Evolutionary conservation across 495 filamentous ascomycete species (phyloP).

Genomic region (Amorphotheca resinae): DNA sequence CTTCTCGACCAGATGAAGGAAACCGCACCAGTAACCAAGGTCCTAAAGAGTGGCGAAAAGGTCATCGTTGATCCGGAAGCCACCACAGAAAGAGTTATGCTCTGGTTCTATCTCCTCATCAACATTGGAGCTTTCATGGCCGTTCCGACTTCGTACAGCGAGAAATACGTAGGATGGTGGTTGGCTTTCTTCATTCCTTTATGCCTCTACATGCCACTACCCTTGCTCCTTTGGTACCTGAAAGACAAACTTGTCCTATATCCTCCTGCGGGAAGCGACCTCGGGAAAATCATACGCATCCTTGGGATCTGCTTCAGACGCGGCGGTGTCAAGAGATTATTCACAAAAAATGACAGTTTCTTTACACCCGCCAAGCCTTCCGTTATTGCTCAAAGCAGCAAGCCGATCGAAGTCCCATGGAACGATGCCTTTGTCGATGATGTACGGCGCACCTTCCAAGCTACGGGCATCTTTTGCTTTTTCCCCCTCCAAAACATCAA

Average conservation of each 20-base stretch:
- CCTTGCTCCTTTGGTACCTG: conserved; percentile 34
- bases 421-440: conserved; percentile 47
- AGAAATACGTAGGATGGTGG: conserved; percentile 69
- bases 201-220: conserved; percentile 42
- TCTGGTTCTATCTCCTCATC: conserved; percentile 51
- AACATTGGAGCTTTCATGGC: conserved; percentile 44
- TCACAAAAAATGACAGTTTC: conserved; percentile 36
- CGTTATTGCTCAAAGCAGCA: conserved; percentile 36
- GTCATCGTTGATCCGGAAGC: conserved; percentile 48
- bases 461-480: conserved; percentile 47
- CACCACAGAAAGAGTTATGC: conserved; percentile 47
- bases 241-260: conserved; percentile 35
- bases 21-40: conserved; percentile 29
- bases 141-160: conserved; percentile 41
- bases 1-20: conserved; percentile 44
- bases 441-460: conserved; percentile 43
- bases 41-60: conserved; percentile 42
- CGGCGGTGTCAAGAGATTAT: conserved; percentile 41
- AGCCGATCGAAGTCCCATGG: conserved; percentile 29
- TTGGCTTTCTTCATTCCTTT: conserved; percentile 53
- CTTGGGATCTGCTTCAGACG: conserved; percentile 38
- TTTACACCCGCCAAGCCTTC: conserved; percentile 55
- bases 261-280: conserved; percentile 39
- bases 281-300: conserved; percentile 43
- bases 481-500: conserved; percentile 61